Evolutionary conservation across 352 stramenopile genomes (phyloP).

Genomic region (Phytophthora ohioensis): DNA sequence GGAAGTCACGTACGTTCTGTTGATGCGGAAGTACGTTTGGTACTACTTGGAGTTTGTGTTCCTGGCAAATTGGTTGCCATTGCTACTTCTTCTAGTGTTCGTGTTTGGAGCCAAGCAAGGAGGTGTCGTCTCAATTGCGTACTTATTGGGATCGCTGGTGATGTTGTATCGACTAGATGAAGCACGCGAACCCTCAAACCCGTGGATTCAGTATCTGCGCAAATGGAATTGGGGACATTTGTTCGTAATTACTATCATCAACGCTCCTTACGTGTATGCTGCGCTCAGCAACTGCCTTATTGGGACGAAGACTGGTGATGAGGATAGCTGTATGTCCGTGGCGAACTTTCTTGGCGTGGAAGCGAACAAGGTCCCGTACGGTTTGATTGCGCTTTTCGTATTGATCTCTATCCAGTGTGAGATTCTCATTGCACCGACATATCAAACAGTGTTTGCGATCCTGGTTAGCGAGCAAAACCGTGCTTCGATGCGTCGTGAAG

Average conservation of each 20-base stretch:
- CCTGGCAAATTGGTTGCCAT: constrained; percentile 69
- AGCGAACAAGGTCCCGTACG: constrained; percentile 56
- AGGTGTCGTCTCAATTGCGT: constrained; percentile 76
- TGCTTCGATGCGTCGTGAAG: constrained; percentile 57
- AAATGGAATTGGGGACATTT: constrained; percentile 88
- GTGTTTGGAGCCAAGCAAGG: constrained; percentile 75
- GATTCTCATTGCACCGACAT: constrained; percentile 68
- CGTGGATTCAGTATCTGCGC: constrained; percentile 79
- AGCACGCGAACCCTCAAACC: constrained; percentile 55
- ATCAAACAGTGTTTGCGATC: constrained; percentile 64
- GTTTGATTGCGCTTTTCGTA: constrained; percentile 83
- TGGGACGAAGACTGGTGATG: constrained; percentile 27
- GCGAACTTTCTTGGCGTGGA: constrained; percentile 76
- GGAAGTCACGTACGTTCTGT: constrained; percentile 60
- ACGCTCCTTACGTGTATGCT: constrained; percentile 66
- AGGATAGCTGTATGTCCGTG: constrained; percentile 69
- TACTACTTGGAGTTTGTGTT: constrained; percentile 76
- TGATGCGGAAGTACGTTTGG: constrained; percentile 73
- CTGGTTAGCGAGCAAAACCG: constrained; percentile 59
- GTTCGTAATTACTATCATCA: constrained; percentile 80
- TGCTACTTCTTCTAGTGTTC: constrained; percentile 79
- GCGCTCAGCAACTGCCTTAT: constrained; percentile 64
- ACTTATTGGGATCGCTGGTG: constrained; percentile 70
- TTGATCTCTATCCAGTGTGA: constrained; percentile 89
- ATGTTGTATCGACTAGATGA: constrained; percentile 88